Evolutionary conservation across 2,329 filamentous ascomycete genomes (phyloP).

Genomic region (Coleophoma crateriformis): DNA sequence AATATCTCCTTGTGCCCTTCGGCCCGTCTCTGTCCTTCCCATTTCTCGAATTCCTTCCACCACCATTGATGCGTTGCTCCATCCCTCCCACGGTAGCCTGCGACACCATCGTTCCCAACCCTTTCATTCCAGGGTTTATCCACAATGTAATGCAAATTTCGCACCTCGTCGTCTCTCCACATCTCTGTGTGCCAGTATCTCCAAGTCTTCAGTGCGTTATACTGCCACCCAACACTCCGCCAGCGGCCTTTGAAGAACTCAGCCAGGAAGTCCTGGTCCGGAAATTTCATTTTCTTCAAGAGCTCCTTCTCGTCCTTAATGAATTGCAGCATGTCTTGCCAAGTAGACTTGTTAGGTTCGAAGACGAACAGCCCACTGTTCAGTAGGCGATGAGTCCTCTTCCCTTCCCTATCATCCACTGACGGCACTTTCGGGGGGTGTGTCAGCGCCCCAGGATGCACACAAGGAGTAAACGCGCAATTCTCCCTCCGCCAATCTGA

Average conservation of each 20-base stretch:
- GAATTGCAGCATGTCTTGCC: slow-evolving; percentile 31
- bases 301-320: slow-evolving; percentile 30
- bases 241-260: slow-evolving; percentile 47
- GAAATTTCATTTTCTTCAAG: slow-evolving; percentile 42
- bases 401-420: slow-evolving; percentile 9
- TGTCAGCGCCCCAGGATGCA: slow-evolving; percentile 28
- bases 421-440: slow-evolving; percentile 26
- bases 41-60: slow-evolving; percentile 39
- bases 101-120: slow-evolving; percentile 30
- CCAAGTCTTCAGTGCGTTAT: slow-evolving; percentile 57
- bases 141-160: slow-evolving; percentile 56
- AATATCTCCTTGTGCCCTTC: slow-evolving; percentile 4
- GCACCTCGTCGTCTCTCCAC: slow-evolving; percentile 49
- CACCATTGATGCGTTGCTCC: slow-evolving; percentile 49
- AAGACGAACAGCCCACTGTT: slow-evolving; percentile 49
- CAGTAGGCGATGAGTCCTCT: slow-evolving; percentile 37
- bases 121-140: slow-evolving; percentile 52
- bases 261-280: slow-evolving; percentile 51
- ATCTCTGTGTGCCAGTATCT: slow-evolving; percentile 46
- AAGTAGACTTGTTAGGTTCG: slow-evolving; percentile 32
- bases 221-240: slow-evolving; percentile 50
- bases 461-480: slow-evolving; percentile 17
- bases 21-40: slow-evolving; percentile 25
- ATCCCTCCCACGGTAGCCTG: slow-evolving; percentile 37
- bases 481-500: background rate